A percentile compares a stretch with the other conserved stretches of the same genome.
phyloP scores from a whole-genome alignment of 1,139 yeast species.

The Protomyces gravidus region DNA sequence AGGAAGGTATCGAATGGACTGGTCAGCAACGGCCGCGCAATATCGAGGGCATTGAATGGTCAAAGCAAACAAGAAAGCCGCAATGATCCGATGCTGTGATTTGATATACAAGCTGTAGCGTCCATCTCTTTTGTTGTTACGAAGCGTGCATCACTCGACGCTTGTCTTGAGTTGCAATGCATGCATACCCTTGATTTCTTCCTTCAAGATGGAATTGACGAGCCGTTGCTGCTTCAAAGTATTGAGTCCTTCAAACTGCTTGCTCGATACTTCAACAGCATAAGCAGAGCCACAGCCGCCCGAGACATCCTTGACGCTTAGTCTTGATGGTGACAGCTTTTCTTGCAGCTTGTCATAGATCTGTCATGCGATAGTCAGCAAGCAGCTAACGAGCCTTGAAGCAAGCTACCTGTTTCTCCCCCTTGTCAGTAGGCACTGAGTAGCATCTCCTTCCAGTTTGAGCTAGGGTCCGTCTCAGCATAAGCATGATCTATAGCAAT shows the following conservation, averaged over 20 bases:
- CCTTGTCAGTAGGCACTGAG: not conserved
- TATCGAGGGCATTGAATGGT: conserved; percentile 11
- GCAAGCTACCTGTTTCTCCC: conserved; percentile 50
- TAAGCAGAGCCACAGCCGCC: conserved; percentile 98
- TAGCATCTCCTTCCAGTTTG: not conserved
- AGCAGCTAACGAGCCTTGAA: conserved; percentile 46
- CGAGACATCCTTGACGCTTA: conserved; percentile 73
- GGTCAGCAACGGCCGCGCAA: conserved; percentile 3
- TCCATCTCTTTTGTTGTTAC: too few relatives aligned
- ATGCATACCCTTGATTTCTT: conserved; percentile 90
- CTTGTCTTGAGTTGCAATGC: conserved; percentile 60
- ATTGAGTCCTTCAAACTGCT: conserved; percentile 67
- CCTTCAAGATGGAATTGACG: conserved; percentile 75
- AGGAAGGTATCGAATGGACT: conserved; percentile 12
- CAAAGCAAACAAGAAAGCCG: conserved; percentile 5
- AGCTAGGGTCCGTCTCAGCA: not conserved
- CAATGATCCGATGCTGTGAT: too few relatives aligned
- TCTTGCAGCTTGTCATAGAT: conserved; percentile 46
- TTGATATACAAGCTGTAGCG: too few relatives aligned
- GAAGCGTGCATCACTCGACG: conserved; percentile 39
- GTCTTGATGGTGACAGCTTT: conserved; percentile 54
- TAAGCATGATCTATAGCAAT: not conserved
- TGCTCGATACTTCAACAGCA: conserved; percentile 73
- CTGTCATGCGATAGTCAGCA: conserved; percentile 42
- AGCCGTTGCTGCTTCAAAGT: conserved; percentile 89